Percentiles rank a stretch among this genome's conserved stretches.
These are phyloP conservation scores for Triticum monococcum DNA, from an alignment of 176 grass and related monocot species.

Conservation along the genomic window DNA sequence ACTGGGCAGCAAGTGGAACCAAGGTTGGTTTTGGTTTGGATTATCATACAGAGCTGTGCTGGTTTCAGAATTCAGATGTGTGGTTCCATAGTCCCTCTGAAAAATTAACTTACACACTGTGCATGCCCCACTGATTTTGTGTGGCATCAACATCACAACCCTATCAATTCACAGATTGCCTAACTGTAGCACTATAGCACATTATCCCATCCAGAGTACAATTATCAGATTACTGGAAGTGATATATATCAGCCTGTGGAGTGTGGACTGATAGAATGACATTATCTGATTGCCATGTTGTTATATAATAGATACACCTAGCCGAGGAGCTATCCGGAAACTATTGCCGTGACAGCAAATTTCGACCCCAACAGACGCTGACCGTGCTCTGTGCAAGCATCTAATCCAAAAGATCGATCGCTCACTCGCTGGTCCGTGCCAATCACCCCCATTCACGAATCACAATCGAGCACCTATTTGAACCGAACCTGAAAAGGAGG, in stretches of 20 bases:
- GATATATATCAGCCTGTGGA: not conserved
- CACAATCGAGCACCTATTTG: not conserved
- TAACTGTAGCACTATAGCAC: not conserved
- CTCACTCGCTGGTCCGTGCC: not conserved
- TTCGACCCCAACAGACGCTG: not conserved
- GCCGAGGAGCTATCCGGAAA: not conserved
- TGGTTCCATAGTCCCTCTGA: not conserved
- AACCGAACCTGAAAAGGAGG: not conserved
- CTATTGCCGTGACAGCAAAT: slow-evolving; percentile 2
- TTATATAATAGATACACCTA: not conserved
- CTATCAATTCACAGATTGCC: not conserved
- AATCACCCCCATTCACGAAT: slow-evolving; percentile 5
- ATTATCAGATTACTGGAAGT: not conserved
- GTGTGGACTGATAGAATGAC: not conserved
- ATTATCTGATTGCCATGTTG: not conserved
- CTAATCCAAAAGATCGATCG: not conserved
- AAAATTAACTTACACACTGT: not conserved
- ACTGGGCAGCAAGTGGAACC: not conserved
- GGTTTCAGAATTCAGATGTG: slow-evolving; percentile 24
- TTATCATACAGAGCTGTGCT: not conserved
- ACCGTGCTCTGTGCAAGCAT: not conserved
- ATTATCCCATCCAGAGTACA: not conserved
- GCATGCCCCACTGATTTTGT: not conserved
- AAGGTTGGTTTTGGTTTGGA: not conserved
- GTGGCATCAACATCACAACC: not conserved